A percentile compares a stretch with the other conserved stretches of the same genome.
These are phyloP conservation scores for Exutisphaerella laricina DNA, from an alignment of 2,329 filamentous ascomycete genomes.

Conservation along the genomic window DNA sequence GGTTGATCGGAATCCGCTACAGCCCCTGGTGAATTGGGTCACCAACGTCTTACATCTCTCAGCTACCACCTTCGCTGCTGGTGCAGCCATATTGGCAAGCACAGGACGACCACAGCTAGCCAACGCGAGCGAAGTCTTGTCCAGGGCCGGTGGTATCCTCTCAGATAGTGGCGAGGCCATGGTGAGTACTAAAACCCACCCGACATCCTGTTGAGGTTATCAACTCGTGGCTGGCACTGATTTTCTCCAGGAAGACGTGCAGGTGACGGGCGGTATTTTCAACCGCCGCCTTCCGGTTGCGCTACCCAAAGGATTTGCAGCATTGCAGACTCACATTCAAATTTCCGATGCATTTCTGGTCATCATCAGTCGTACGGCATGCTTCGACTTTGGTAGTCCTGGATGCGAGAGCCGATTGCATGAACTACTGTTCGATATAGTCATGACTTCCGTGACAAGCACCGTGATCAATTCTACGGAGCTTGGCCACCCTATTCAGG, in stretches of 20 bases:
- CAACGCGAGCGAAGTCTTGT: slow-evolving; percentile 13
- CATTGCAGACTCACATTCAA: slow-evolving; percentile 24
- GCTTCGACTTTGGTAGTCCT: slow-evolving; percentile 31
- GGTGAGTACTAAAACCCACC: no score
- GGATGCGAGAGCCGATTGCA: slow-evolving; percentile 29
- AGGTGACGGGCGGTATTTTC: slow-evolving; percentile 14
- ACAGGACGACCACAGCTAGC: slow-evolving; percentile 12
- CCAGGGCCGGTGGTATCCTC: slow-evolving; percentile 12
- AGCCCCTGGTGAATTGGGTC: slow-evolving; percentile 21
- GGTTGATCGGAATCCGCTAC: slow-evolving; percentile 4
- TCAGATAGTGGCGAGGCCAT: slow-evolving; percentile 18
- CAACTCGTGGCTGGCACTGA: no score
- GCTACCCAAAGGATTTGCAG: slow-evolving; percentile 30
- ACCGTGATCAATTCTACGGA: slow-evolving; percentile 10
- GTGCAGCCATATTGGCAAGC: slow-evolving; percentile 14
- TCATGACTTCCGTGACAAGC: slow-evolving; percentile 24
- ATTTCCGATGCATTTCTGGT: slow-evolving; percentile 27
- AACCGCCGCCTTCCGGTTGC: slow-evolving; percentile 26
- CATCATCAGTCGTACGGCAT: slow-evolving; percentile 30
- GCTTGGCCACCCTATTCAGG: slow-evolving; percentile 28
- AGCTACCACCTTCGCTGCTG: slow-evolving; percentile 15
- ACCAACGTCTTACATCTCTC: slow-evolving; percentile 22
- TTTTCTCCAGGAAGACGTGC: slow-evolving; percentile 15
- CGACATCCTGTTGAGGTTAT: no score
- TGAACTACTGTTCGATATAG: slow-evolving; percentile 29